Evolutionary conservation across 2,329 filamentous ascomycete genomes (phyloP).

Genomic region (Tolypocladium endophyticum): DNA sequence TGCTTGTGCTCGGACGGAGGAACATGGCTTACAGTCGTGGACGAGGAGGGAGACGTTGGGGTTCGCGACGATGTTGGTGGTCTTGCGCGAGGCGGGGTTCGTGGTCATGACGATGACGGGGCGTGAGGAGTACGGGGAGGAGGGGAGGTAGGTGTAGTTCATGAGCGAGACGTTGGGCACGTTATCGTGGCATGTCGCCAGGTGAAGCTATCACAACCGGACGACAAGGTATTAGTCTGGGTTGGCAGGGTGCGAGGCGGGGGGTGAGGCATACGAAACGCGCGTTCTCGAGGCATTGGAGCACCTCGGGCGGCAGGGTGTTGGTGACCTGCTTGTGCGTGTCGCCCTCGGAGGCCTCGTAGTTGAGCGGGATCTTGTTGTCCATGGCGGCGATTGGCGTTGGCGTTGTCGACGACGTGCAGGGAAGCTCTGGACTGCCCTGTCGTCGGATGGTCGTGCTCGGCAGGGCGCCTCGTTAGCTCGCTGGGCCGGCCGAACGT

Average conservation of each 20-base stretch:
- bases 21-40: conserved; percentile 59
- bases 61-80: conserved; percentile 71
- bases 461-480: neutral
- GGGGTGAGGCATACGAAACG: conserved; percentile 60
- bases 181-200: conserved; percentile 79
- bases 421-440: neutral
- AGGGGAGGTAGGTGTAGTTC: conserved; percentile 96
- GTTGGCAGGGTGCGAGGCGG: conserved; percentile 3
- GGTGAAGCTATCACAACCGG: conserved; percentile 59
- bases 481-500: too few species aligned
- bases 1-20: too few species aligned
- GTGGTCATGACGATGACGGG: conserved; percentile 95
- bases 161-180: conserved; percentile 90
- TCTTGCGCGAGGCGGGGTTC: conserved; percentile 68
- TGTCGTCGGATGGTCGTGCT: too few species aligned
- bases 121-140: conserved; percentile 54
- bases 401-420: neutral
- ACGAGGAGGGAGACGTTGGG: conserved; percentile 88
- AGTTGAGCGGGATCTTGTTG: conserved; percentile 61
- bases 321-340: conserved; percentile 60
- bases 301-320: conserved; percentile 71
- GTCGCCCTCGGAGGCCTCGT: conserved; percentile 63
- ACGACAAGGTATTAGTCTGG: neutral
- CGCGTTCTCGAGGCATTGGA: conserved; percentile 86
- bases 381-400: conserved; percentile 30